phyloP scores from a whole-genome alignment of 306 rosid genomes.

The Dryas drummondii region DNA sequence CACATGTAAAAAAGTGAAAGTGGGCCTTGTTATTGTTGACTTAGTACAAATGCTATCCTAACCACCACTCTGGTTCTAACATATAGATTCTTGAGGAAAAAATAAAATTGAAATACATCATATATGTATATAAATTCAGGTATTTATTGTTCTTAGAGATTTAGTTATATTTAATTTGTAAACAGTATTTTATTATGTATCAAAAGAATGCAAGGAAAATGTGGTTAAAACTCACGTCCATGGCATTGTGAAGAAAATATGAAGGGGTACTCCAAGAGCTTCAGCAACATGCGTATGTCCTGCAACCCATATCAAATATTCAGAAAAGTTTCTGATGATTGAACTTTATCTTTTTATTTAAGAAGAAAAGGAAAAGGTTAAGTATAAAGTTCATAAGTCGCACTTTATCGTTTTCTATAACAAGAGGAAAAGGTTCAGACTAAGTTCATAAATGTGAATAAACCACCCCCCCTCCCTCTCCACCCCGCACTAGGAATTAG shows the following conservation, averaged over 20 bases:
- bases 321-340: constrained; percentile 5
- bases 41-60: neutral
- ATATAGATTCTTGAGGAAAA: neutral
- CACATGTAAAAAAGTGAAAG: neutral
- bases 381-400: neutral
- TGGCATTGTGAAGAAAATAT: constrained; percentile 99
- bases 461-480: neutral
- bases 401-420: no score
- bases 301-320: constrained; percentile 41
- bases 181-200: neutral
- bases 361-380: neutral
- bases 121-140: neutral
- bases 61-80: neutral
- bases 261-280: constrained; percentile 93
- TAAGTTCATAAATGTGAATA: neutral
- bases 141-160: no score
- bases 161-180: neutral
- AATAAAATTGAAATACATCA: neutral
- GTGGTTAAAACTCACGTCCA: constrained; percentile 84
- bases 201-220: neutral
- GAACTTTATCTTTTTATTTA: neutral
- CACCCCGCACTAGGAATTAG: neutral
- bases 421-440: neutral
- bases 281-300: constrained; percentile 95
- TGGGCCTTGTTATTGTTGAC: neutral